Evolutionary conservation across 257 asterid species (phyloP), one percentile per base, ranked within the genome.

Genomic region (Capsicum pubescens): DNA sequence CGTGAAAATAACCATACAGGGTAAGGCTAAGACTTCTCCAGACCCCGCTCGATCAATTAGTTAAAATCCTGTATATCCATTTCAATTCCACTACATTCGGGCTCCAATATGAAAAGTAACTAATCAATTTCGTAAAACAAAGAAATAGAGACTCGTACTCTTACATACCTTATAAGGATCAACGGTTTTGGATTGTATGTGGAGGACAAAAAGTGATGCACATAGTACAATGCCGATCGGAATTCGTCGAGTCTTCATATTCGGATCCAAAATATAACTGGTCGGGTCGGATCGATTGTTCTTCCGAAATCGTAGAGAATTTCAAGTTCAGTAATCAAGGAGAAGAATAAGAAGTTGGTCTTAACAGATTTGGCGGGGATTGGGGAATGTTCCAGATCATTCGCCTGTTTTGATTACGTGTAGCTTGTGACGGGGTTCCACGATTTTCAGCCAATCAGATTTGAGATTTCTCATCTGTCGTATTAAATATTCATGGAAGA

Each of bases 341-440:
- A 60, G 58, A 14, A 68, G 9, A 46, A 8, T 60, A 48, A 7
- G 44, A 16, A n/a, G 84, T 61, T 35, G 81, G 58, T 13, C 54
- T 87, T 85, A 84, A 85, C 86, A 83, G 39, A 82, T 83, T 84
- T 79, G 82, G 87, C 84, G 89, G 83, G 56, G 48, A 6, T 11
- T 21, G 81, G 82, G 60, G 83, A 84, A 78, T 57, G 11, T 3
- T 88, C 93, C 67, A 90, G 93, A 90, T 63, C 56, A 71, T 86
- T 89, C 92, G 64, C 81, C 12, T 14, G 16, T 21, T 48, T 6
- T 44, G 76, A 80, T 54, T 72, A 88, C 92, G 93, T 91, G 94
- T 89, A 89, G 50, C 56, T 48, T 57, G 19, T 16, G 3, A 8
- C 76, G 17, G 52, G 14, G 52, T 13, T 68, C 91, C 76, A 68